These are phyloP conservation scores for Cyberlindnera veronae DNA, from an alignment of 805 yeast genomes.

Conservation along the genomic window DNA sequence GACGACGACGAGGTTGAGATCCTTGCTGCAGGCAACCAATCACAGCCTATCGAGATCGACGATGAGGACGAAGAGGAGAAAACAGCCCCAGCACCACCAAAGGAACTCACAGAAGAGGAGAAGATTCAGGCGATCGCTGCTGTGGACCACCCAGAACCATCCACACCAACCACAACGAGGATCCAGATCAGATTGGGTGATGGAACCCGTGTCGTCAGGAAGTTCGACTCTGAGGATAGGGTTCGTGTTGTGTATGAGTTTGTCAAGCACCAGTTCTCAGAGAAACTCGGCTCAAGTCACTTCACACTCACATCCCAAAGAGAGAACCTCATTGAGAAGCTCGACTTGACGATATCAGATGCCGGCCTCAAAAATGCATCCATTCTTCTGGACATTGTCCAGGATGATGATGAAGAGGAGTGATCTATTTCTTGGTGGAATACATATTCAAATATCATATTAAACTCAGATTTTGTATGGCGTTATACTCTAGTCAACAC, in stretches of 20 bases:
- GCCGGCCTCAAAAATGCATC: conserved; percentile 85
- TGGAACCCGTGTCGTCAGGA: conserved; percentile 77
- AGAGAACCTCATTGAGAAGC: conserved; percentile 48
- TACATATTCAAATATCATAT: background rate
- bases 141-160: conserved; percentile 59
- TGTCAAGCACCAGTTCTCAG: conserved; percentile 53
- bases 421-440: background rate
- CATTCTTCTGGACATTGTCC: conserved; percentile 23
- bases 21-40: conserved; percentile 9
- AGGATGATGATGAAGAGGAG: conserved; percentile 7
- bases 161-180: conserved; percentile 40
- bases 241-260: conserved; percentile 61
- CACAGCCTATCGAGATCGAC: conserved; percentile 26
- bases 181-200: conserved; percentile 86
- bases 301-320: conserved; percentile 45
- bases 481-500: conserved; percentile 2
- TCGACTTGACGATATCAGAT: conserved; percentile 59
- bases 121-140: conserved; percentile 49
- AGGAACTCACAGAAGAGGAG: conserved; percentile 36
- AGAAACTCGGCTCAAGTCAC: conserved; percentile 36
- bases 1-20: conserved; percentile 16
- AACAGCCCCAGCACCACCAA: conserved; percentile 4
- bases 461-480: background rate
- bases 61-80: conserved; percentile 16
- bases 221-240: conserved; percentile 56